phyloP scores from a whole-genome alignment of 2,329 filamentous ascomycete species.

The Fusarium chuoi region DNA sequence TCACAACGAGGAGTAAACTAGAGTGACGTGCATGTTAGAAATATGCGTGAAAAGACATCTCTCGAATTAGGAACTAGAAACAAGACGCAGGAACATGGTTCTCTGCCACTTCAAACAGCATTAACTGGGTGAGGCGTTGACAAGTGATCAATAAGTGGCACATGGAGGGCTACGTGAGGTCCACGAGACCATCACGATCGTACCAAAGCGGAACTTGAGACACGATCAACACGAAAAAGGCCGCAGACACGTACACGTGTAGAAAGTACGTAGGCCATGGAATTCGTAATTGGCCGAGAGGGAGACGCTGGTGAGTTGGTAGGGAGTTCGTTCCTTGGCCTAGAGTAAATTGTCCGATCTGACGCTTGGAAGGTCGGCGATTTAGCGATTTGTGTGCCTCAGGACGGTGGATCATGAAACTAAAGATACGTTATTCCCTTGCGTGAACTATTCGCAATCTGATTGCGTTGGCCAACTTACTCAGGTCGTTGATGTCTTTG shows the following conservation, averaged over 20 bases:
- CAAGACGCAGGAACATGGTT: constrained; percentile 6
- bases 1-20: constrained; percentile 2
- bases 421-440: background rate
- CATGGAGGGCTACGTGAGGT: constrained; percentile 24
- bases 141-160: constrained; percentile 34
- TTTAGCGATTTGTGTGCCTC: background rate
- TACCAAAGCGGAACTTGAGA: constrained; percentile 20
- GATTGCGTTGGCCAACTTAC: background rate
- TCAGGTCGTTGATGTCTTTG: background rate
- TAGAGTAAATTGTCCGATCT: background rate
- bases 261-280: background rate
- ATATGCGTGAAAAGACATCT: constrained; percentile 4
- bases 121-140: background rate
- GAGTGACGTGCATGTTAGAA: constrained; percentile 14
- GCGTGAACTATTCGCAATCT: background rate
- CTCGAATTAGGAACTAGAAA: background rate
- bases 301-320: background rate
- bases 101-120: background rate
- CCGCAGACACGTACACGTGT: constrained; percentile 27
- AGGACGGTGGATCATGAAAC: background rate
- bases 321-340: background rate
- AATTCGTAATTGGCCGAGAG: background rate
- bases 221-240: constrained; percentile 21
- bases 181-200: constrained; percentile 33
- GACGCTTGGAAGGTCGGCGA: background rate